A percentile compares a stretch with the other conserved stretches of the same genome.
These are phyloP conservation scores for Lepidium sativum DNA, from an alignment of 345 rosid species.

Conservation along the genomic window DNA sequence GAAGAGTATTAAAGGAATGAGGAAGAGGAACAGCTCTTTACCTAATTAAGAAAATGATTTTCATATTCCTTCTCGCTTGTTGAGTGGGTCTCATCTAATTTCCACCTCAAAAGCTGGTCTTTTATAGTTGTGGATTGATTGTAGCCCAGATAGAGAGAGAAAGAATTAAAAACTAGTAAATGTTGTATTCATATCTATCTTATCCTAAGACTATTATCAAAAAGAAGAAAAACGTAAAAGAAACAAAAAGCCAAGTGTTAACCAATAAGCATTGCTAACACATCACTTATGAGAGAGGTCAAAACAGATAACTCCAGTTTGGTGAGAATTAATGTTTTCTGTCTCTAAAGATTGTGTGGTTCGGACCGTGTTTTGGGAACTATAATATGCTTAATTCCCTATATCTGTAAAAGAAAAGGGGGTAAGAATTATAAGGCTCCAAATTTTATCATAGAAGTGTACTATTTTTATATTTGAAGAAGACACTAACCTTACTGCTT, in stretches of 20 bases:
- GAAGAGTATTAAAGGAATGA: conserved; percentile 34
- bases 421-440: not conserved
- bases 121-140: conserved; percentile 25
- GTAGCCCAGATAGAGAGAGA: not conserved
- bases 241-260: conserved; percentile 3
- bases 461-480: conserved; percentile 14
- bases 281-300: conserved; percentile 19
- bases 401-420: not conserved
- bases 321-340: conserved; percentile 18
- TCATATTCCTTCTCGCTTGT: conserved; percentile 29
- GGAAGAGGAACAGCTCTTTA: conserved; percentile 30
- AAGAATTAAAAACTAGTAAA: conserved; percentile 17
- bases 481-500: conserved; percentile 14
- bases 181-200: conserved; percentile 1
- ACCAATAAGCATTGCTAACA: conserved; percentile 26
- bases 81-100: conserved; percentile 23
- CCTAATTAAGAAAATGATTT: conserved; percentile 29
- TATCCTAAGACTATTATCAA: conserved; percentile 13
- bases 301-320: conserved; percentile 23
- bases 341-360: conserved; percentile 18
- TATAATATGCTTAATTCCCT: conserved; percentile 15
- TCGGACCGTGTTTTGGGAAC: conserved; percentile 23
- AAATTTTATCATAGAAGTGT: conserved; percentile 5
- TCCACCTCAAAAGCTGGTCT: conserved; percentile 27
- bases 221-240: not conserved